Evolutionary conservation across 495 filamentous ascomycete genomes (phyloP).

Genomic region (Articulospora tetracladia): DNA sequence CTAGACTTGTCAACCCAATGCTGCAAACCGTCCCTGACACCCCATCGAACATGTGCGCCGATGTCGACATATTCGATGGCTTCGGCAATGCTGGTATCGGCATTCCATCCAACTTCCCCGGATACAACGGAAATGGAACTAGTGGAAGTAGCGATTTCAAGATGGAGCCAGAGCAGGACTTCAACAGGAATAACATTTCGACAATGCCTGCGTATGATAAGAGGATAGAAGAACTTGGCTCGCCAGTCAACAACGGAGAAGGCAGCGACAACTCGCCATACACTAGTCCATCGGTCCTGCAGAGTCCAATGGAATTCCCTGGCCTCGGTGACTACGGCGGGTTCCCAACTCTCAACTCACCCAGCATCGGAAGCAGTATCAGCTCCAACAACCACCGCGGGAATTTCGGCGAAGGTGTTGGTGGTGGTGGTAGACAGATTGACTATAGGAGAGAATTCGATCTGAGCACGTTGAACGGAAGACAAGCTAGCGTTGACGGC

Average conservation of each 20-base stretch:
- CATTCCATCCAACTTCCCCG: constrained; percentile 21
- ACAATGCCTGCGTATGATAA: constrained; percentile 16
- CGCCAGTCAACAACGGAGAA: constrained; percentile 8
- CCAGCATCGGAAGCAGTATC: constrained; percentile 11
- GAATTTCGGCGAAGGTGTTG: constrained; percentile 18
- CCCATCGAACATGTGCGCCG: constrained; percentile 30
- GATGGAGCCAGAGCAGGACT: constrained; percentile 20
- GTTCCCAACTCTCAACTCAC: constrained; percentile 17
- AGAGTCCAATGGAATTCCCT: constrained; percentile 24
- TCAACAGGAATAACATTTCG: background rate
- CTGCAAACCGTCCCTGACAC: constrained; percentile 49
- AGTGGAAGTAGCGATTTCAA: constrained; percentile 19
- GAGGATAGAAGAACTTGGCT: constrained; percentile 20
- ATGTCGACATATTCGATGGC: constrained; percentile 55
- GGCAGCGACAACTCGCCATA: constrained; percentile 15
- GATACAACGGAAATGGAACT: constrained; percentile 22
- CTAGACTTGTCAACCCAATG: constrained; percentile 52
- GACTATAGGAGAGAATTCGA: constrained; percentile 23
- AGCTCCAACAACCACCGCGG: constrained; percentile 5
- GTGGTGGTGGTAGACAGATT: constrained; percentile 12
- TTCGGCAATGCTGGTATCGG: constrained; percentile 50
- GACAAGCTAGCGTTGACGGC: background rate
- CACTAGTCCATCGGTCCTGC: constrained; percentile 19
- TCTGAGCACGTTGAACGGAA: background rate
- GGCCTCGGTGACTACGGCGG: constrained; percentile 18